Percentiles rank a stretch among this genome's conserved stretches.
phyloP scores from a whole-genome alignment of 2,329 filamentous ascomycete genomes.

The Penicillium sp. region DNA sequence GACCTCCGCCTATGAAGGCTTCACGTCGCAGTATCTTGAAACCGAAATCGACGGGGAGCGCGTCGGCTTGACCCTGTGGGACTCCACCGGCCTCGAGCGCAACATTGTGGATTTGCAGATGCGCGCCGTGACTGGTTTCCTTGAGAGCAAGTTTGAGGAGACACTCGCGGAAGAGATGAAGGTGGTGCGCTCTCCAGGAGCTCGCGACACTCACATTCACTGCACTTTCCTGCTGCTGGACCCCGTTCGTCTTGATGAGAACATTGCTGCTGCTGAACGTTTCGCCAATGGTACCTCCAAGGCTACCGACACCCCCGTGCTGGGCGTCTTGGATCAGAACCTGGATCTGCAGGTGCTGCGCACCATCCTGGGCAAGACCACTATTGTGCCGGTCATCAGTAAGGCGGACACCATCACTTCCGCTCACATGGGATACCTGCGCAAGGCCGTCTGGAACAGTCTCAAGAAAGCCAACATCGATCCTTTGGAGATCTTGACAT shows the following conservation, averaged over 20 bases:
- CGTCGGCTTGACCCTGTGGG: constrained; percentile 91
- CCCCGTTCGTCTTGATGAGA: constrained; percentile 79
- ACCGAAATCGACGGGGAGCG: constrained; percentile 92
- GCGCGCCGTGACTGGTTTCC: constrained; percentile 83
- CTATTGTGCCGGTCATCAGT: constrained; percentile 89
- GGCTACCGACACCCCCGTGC: constrained; percentile 38
- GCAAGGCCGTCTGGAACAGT: constrained; percentile 85
- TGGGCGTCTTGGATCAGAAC: constrained; percentile 78
- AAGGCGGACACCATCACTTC: constrained; percentile 98
- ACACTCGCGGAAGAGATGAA: constrained; percentile 98
- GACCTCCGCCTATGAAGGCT: constrained; percentile 62
- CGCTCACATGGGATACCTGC: constrained; percentile 88
- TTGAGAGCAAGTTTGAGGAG: constrained; percentile 98
- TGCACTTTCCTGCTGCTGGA: constrained; percentile 92
- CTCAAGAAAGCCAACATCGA: constrained; percentile 84
- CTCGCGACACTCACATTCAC: constrained; percentile 95
- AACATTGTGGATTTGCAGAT: constrained; percentile 93
- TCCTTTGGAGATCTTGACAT: constrained; percentile 79
- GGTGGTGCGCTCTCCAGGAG: constrained; percentile 86
- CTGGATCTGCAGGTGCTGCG: constrained; percentile 89
- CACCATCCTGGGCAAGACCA: constrained; percentile 87
- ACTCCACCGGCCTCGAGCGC: constrained; percentile 92
- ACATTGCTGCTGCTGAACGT: constrained; percentile 67
- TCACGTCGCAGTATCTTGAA: constrained; percentile 86
- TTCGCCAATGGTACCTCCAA: constrained; percentile 56